Evolutionary conservation across 2,329 filamentous ascomycete genomes (phyloP).

Genomic region (Penicillium concentricum): DNA sequence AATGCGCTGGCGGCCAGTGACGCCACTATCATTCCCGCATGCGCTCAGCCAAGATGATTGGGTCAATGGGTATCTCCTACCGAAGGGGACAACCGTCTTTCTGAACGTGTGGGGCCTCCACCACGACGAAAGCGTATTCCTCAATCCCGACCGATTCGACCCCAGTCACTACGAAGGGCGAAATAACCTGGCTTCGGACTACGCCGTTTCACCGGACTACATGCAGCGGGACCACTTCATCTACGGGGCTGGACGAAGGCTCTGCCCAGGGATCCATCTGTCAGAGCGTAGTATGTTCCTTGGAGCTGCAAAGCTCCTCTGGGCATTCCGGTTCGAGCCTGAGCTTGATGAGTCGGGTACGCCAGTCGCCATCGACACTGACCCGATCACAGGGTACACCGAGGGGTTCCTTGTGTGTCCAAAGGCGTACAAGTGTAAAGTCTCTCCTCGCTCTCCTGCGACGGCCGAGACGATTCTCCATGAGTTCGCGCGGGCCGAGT

Average conservation of each 20-base stretch:
- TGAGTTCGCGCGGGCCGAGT: background rate
- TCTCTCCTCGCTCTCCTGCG: background rate
- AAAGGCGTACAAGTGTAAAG: background rate
- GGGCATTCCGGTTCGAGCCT: background rate
- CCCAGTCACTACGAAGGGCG: background rate
- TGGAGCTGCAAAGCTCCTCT: background rate
- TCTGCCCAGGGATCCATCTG: background rate
- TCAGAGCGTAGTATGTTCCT: background rate
- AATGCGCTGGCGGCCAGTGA: background rate
- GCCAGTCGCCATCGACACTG: background rate
- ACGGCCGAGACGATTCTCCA: background rate
- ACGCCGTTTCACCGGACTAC: background rate
- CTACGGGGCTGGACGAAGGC: background rate
- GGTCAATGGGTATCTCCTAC: background rate
- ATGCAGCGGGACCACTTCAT: background rate
- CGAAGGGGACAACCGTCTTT: background rate
- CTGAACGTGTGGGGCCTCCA: background rate
- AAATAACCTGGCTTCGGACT: background rate
- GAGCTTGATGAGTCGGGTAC: background rate
- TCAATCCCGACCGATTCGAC: background rate
- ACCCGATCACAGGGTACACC: background rate
- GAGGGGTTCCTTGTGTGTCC: background rate
- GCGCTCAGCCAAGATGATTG: background rate
- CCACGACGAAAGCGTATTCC: background rate
- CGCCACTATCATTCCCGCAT: background rate